Evolutionary conservation across 2,329 filamentous ascomycete genomes (phyloP), one percentile per base, ranked within the genome.

Genomic region (Colletotrichum tamarilloi): DNA sequence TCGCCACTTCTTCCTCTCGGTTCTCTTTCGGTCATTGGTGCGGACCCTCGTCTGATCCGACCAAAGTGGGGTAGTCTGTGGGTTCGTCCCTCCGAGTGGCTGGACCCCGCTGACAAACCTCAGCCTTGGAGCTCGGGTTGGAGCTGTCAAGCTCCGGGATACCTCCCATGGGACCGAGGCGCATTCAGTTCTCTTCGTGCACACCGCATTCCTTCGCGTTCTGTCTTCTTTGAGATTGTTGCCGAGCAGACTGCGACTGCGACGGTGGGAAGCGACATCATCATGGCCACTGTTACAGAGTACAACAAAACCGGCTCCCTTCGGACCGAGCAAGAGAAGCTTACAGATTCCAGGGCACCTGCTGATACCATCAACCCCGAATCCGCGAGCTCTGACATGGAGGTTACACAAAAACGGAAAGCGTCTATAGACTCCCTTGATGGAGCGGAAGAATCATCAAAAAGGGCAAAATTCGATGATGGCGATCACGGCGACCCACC

Each of bases 1-100:
- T 86, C 83, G 84, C 83, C 79, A 75, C 74, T 38, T 67, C 68
- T 75, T 75, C 72, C 62, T 62, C 62, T 52, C 16, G 68, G 38
- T 75, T 74, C 73, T 53, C 52, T 52, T 11, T 30, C 55, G 26
- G 32, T 52, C 55, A 73, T 73, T 73, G 71, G 71, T 66, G 30
- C 71, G 35, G 46, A 14, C 56, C 28, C 46, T 46, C 56, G 56
- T 65, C 71, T 73, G 49, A n/a, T 52, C 60, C 67, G 62, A 16
- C 22, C 46, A 19, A 57, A 32, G 60, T 65, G 67, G 71, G 55
- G 60, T 62, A 19, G 8, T 3, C 1, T 24, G 56, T n/a, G 46
- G 67, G 38, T 7, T 3, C 28, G 12, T 28, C 26, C 4, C 3
- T 60, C 53, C 62, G 35, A 73, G 46, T 73, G 67, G 70, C 67